These are phyloP conservation scores for Cadophora luteo-olivacea DNA, from an alignment of 2,329 filamentous ascomycete species.

Conservation along the genomic window DNA sequence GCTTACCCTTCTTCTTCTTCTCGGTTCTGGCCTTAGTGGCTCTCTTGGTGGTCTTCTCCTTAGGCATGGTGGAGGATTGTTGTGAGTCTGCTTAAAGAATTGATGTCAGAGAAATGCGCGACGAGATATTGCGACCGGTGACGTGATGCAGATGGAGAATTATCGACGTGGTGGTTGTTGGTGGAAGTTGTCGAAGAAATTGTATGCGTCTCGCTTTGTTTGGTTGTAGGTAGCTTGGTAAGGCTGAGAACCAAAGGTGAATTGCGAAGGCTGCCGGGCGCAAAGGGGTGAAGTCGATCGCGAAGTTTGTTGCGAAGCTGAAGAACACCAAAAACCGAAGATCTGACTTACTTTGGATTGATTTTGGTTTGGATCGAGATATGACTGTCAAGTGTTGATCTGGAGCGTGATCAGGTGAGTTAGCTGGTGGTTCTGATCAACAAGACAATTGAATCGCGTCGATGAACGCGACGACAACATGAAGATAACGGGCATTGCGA, in stretches of 20 bases:
- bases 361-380: slow-evolving; percentile 22
- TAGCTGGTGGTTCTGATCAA: slow-evolving; percentile 29
- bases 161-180: slow-evolving; percentile 29
- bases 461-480: slow-evolving; percentile 36
- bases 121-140: slow-evolving; percentile 26
- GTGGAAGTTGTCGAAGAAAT: slow-evolving; percentile 17
- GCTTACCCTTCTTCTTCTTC: slow-evolving; percentile 77
- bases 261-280: slow-evolving; percentile 32
- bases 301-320: slow-evolving; percentile 29
- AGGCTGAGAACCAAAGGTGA: slow-evolving; percentile 14
- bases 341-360: slow-evolving; percentile 32
- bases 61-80: slow-evolving; percentile 63
- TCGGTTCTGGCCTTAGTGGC: slow-evolving; percentile 64
- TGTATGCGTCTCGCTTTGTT: slow-evolving; percentile 20
- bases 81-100: slow-evolving; percentile 31
- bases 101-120: slow-evolving; percentile 31
- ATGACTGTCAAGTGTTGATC: slow-evolving; percentile 32
- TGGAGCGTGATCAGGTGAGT: slow-evolving; percentile 30
- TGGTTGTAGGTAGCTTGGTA: slow-evolving; percentile 23
- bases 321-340: slow-evolving; percentile 26
- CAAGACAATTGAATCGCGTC: slow-evolving; percentile 33
- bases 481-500: slow-evolving; percentile 19
- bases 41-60: slow-evolving; percentile 67
- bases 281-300: slow-evolving; percentile 35
- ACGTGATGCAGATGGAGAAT: slow-evolving; percentile 15